A percentile compares a stretch with the other conserved stretches of the same genome.
phyloP scores from a whole-genome alignment of 176 grass and related monocot species.

The Zoysia pacifica region DNA sequence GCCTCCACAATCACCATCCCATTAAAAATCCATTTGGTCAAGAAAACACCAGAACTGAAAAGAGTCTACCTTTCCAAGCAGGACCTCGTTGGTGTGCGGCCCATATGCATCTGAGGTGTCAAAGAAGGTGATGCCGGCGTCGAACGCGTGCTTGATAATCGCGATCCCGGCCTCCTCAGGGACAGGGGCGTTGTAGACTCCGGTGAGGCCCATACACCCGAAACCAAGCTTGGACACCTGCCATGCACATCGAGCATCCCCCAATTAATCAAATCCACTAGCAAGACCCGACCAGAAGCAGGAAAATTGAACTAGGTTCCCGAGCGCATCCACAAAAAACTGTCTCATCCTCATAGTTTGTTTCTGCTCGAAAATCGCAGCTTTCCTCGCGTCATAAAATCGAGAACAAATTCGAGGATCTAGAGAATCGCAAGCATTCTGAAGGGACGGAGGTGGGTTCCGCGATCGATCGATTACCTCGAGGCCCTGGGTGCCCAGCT shows the following conservation, averaged over 20 bases:
- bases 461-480: constrained; percentile 39
- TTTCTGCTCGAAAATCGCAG: neutral
- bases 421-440: neutral
- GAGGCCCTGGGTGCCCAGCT: constrained; percentile 61
- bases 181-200: constrained; percentile 62
- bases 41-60: neutral
- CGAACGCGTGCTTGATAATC: constrained; percentile 58
- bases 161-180: constrained; percentile 51
- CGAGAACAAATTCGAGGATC: neutral
- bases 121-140: constrained; percentile 68
- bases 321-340: neutral
- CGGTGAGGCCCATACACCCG: constrained; percentile 78
- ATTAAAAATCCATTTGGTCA: neutral
- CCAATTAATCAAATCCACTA: constrained; percentile 14
- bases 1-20: neutral
- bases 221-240: constrained; percentile 88
- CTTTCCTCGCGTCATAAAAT: neutral
- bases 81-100: constrained; percentile 54
- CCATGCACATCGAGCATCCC: neutral
- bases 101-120: constrained; percentile 49
- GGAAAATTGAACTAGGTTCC: neutral
- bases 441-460: neutral
- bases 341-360: too few species aligned
- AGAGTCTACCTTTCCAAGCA: constrained; percentile 63
- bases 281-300: neutral